Percentiles rank a stretch among this genome's conserved stretches.
phyloP scores from a whole-genome alignment of 345 rosid species.

The Gossypium mustelinum region DNA sequence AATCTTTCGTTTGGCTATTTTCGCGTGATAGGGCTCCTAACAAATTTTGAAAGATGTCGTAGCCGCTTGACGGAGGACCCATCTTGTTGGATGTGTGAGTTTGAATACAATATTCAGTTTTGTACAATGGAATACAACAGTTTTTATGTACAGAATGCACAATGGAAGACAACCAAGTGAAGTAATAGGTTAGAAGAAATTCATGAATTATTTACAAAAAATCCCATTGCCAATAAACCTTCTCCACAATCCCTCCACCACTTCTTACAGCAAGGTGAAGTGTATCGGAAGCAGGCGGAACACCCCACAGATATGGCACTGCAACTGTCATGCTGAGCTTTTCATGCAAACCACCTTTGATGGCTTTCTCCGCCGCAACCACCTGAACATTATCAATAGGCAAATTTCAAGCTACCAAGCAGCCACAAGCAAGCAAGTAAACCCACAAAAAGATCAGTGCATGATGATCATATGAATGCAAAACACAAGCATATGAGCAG shows the following conservation, averaged over 20 bases:
- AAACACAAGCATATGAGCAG: background rate
- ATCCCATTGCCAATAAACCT: slow-evolving; percentile 91
- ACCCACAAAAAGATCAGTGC: background rate
- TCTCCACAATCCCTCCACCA: slow-evolving; percentile 94
- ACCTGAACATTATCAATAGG: slow-evolving; percentile 32
- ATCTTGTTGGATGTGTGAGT: too few relatives aligned
- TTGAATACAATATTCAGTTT: slow-evolving; percentile 1
- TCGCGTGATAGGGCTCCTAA: too few relatives aligned
- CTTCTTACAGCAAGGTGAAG: slow-evolving; percentile 87
- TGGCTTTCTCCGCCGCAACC: slow-evolving; percentile 75
- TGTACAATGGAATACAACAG: background rate
- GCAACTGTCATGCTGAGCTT: slow-evolving; percentile 88
- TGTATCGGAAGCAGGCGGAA: slow-evolving; percentile 90
- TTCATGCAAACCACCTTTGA: slow-evolving; percentile 78
- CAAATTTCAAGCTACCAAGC: background rate
- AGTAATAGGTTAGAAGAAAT: slow-evolving; percentile 14
- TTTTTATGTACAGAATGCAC: background rate
- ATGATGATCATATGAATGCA: slow-evolving; percentile 3
- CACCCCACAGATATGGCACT: slow-evolving; percentile 94
- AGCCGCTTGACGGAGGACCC: too few relatives aligned
- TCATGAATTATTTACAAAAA: slow-evolving; percentile 44
- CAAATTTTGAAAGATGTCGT: too few relatives aligned
- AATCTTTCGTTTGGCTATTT: too few relatives aligned
- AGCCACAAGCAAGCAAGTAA: background rate
- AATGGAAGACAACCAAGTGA: background rate